A percentile compares a stretch with the other conserved stretches of the same genome.
phyloP scores from a whole-genome alignment of 176 grass and related monocot species.

The Coix lacrymajobi region DNA sequence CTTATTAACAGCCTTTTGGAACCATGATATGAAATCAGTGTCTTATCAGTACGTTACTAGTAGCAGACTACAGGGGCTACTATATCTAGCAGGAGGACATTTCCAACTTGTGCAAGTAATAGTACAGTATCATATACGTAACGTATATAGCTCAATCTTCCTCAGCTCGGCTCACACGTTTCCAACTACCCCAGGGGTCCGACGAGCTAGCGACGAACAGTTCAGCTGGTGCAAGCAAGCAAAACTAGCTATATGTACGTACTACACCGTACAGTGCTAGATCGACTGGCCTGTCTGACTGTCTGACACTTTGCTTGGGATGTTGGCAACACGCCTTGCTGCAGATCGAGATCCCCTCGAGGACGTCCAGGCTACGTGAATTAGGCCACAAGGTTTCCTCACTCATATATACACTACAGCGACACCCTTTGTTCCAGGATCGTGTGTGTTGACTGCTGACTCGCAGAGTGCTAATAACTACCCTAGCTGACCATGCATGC shows the following conservation, averaged over 20 bases:
- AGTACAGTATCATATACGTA: too few species aligned
- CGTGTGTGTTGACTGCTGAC: neutral
- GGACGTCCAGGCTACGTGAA: neutral
- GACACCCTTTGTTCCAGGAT: neutral
- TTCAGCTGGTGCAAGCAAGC: neutral
- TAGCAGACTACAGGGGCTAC: neutral
- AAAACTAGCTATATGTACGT: neutral
- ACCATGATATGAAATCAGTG: too few species aligned
- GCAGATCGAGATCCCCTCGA: constrained; percentile 41
- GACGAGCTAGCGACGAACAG: neutral
- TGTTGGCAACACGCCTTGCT: constrained; percentile 19
- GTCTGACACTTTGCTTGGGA: constrained; percentile 36
- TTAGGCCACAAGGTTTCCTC: constrained; percentile 14
- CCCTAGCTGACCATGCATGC: constrained; percentile 11
- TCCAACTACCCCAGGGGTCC: neutral
- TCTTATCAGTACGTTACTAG: neutral
- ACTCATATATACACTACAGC: neutral
- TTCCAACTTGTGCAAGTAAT: neutral
- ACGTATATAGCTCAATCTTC: neutral
- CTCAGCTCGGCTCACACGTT: neutral
- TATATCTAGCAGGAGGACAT: neutral
- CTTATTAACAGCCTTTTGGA: neutral
- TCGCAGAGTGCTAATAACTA: neutral
- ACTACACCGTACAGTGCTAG: too few species aligned
- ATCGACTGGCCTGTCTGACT: neutral